Base-by-base conservation (phyloP, 148 eudicot genomes). In the Spergularia marina region DNA sequence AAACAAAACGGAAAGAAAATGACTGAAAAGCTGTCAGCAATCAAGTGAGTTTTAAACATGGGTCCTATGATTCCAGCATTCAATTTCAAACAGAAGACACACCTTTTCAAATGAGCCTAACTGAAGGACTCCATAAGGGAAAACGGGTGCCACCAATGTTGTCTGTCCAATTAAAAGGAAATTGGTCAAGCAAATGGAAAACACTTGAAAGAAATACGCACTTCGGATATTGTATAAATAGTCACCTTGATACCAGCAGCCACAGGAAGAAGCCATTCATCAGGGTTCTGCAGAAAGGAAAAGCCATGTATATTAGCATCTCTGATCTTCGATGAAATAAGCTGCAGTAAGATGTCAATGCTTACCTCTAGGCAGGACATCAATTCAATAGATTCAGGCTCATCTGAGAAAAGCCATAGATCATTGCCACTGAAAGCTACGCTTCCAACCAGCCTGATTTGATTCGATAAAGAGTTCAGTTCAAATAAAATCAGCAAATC, bases 21-120 rank as follows among this genome's bases (percentile, higher is more conserved):
- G 49, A 9, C 49, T 44, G 49, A 44, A 44, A 44, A 9, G 49
- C 10, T 6, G 47, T 4, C 7, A 21, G 44, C 65, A 21, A 23
- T 47, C 68, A 23, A 23, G 10, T 53, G n/a, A 39, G 13, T 39
- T 69, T 4, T 12, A 13, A 51, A 51, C 13, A 54, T 56, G 51
- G 41, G 7, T 17, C 10, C 17, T 63, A 40, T 36, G 2, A 20
- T 39, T 14, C 10, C 25, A 21, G 15, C 13, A 41, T 10, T 51
- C 47, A 74, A 17, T 25, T 56, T 36, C 34, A 34, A 16, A 54
- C 47, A 63, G 39, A 69, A 74, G 63, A 79, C 86, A 10, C 55
- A 92, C 97, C 91, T 73, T 86, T 73, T 89, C 86, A 68, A 85
- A 30, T 62, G 98, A 88, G 57, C 96, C 98, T 39, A 92, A 86